Evolutionary conservation across 176 grass and related monocot species (phyloP), one percentile per base, ranked within the genome.

Genomic region (Raddia guianensis): DNA sequence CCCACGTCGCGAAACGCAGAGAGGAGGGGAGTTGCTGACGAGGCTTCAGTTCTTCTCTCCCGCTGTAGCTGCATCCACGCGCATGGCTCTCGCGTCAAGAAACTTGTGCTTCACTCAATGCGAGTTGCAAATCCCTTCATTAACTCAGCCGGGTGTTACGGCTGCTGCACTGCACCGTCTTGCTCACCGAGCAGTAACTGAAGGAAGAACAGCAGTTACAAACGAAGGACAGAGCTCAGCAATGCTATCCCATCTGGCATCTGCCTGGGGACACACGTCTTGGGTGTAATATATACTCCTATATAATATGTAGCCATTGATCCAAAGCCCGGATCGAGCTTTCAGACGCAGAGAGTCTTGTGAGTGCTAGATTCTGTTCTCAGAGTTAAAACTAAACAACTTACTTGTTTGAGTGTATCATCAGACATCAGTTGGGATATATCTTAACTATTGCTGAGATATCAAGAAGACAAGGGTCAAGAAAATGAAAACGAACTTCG

Each of bases 141-240:
- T 73, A 64, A 71, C 51, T 60, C 69, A 49, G 75, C 75, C 86
- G 75, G 63, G 8, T 63, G 85, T 87, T 82, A 77, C 78, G 71
- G 44, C 11, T 27, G 27, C 27, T 27, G 27, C 27, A 27, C 27
- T 45, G 12, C 58, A 53, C 46, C 66, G 40, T 75, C 47, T 47
- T 32, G 20, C 68, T 80, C 66, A 60, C 20, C 66, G 43, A 3
- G 54, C 9, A 48, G 79, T 71, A 77, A 63, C 79, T 32, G 56
- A 69, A 27, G 40, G 2, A 40, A 40, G 19, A 58, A 58, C 16
- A 57, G 62, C 54, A 18, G 85, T 70, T 76, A 63, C 72, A 40
- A 18, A 47, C 34, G 68, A 34, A 27, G 27, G 27, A 27, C 27
- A 27, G 7, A 16, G 64, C 4, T 68, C 34, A 42, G 1, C 75